Evolutionary conservation across 257 asterid genomes (phyloP).

Genomic region (Ophiorrhiza pumila): DNA sequence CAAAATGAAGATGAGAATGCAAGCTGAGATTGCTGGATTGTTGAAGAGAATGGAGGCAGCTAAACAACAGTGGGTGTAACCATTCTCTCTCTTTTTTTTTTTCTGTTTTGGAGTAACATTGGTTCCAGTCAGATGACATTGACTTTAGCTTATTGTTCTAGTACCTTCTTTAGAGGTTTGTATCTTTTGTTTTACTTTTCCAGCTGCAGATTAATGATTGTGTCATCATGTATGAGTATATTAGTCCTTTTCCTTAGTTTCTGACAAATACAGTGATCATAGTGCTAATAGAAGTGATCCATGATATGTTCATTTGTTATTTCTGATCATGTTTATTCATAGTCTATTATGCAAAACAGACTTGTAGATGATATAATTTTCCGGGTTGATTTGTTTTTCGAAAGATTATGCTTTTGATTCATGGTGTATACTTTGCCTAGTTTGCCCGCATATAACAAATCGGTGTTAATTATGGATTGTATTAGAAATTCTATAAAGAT

Average conservation of each 20-base stretch:
- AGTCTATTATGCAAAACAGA: background rate
- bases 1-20: slow-evolving; percentile 89
- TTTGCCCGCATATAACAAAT: too few species aligned
- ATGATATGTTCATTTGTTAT: background rate
- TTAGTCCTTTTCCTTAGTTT: background rate
- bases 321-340: background rate
- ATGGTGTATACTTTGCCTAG: too few species aligned
- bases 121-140: slow-evolving; percentile 4
- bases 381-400: too few species aligned
- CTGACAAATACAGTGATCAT: background rate
- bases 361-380: too few species aligned
- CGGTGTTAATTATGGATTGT: too few species aligned
- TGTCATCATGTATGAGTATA: background rate
- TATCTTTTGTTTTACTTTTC: background rate
- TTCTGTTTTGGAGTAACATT: slow-evolving; percentile 1
- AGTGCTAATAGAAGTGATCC: background rate
- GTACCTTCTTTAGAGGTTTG: background rate
- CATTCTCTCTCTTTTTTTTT: background rate
- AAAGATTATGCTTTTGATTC: too few species aligned
- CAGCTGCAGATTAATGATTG: background rate
- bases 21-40: slow-evolving; percentile 79
- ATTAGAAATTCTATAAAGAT: too few species aligned
- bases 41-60: slow-evolving; percentile 89
- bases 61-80: slow-evolving; percentile 63
- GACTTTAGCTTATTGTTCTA: slow-evolving; percentile 3